A percentile compares a stretch with the other conserved stretches of the same genome.
phyloP scores from a whole-genome alignment of 1,284 basidiomycete species.

The Mycena sp. region DNA sequence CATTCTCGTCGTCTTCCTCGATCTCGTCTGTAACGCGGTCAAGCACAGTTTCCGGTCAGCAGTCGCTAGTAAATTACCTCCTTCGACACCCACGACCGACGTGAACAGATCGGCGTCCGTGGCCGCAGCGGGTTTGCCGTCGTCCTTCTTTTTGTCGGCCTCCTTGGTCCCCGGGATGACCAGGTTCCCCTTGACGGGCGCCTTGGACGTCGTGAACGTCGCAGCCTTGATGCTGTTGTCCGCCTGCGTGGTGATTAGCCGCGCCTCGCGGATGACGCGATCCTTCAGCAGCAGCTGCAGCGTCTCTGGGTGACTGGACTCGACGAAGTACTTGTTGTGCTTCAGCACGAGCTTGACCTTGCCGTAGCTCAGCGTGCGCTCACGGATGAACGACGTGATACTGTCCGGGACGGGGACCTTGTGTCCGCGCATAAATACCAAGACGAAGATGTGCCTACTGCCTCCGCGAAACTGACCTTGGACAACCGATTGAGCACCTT shows the following conservation, averaged over 20 bases:
- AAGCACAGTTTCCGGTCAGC: constrained; percentile 11
- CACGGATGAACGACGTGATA: constrained; percentile 86
- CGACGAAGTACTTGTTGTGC: constrained; percentile 96
- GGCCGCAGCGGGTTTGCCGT: constrained; percentile 48
- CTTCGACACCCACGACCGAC: constrained; percentile 92
- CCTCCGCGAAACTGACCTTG: constrained; percentile 63
- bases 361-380: constrained; percentile 93
- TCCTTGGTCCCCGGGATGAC: constrained; percentile 87
- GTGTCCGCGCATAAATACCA: constrained; percentile 20
- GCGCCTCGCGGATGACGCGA: constrained; percentile 81
- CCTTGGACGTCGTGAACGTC: constrained; percentile 88
- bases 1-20: constrained; percentile 95
- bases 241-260: constrained; percentile 69
- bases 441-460: neutral
- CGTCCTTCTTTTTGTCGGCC: constrained; percentile 71
- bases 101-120: constrained; percentile 84
- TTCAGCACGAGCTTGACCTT: constrained; percentile 98
- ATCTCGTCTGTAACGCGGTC: constrained; percentile 77
- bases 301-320: constrained; percentile 93
- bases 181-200: constrained; percentile 81
- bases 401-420: constrained; percentile 90
- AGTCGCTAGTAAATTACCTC: constrained; percentile 56
- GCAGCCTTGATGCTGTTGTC: constrained; percentile 78
- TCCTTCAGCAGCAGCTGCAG: constrained; percentile 90
- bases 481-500: constrained; percentile 88